These are phyloP conservation scores for Didymella exigua DNA, from an alignment of 2,329 filamentous ascomycete species.

Conservation along the genomic window DNA sequence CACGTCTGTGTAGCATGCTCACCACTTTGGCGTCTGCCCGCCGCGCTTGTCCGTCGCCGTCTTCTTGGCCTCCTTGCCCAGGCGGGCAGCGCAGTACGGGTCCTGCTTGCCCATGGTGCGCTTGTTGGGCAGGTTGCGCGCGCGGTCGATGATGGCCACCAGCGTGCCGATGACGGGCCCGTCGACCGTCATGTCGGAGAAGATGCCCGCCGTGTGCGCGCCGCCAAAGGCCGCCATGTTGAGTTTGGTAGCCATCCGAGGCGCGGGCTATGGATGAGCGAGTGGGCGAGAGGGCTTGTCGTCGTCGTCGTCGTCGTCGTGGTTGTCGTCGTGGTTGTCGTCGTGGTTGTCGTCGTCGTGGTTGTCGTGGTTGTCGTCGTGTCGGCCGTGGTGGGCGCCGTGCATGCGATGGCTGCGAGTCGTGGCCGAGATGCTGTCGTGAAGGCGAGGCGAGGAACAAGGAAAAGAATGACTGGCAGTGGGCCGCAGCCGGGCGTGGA, in stretches of 20 bases:
- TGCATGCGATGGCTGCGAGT: not conserved
- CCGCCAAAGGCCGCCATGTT: slow-evolving; percentile 52
- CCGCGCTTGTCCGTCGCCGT: slow-evolving; percentile 92
- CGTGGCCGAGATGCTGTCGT: not conserved
- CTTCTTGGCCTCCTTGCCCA: slow-evolving; percentile 98
- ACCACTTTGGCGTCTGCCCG: slow-evolving; percentile 96
- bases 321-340: no score
- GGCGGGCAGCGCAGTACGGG: slow-evolving; percentile 89
- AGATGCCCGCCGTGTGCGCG: slow-evolving; percentile 89
- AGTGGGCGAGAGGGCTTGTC: not conserved
- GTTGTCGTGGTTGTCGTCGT: no score
- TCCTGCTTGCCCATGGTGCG: slow-evolving; percentile 99
- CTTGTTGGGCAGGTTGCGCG: slow-evolving; percentile 94
- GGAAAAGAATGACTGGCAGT: slow-evolving; percentile 16
- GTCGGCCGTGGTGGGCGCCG: no score
- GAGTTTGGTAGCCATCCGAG: slow-evolving; percentile 46
- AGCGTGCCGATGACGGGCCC: slow-evolving; percentile 92
- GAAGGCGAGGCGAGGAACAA: not conserved
- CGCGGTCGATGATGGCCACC: slow-evolving; percentile 88
- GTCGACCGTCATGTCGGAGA: slow-evolving; percentile 90
- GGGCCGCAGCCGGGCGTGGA: slow-evolving; percentile 1
- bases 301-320: no score
- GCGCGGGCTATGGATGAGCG: not conserved
- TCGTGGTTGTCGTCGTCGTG: not conserved
- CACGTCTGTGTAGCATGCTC: no score